A percentile compares a stretch with the other conserved stretches of the same genome.
These are phyloP conservation scores for Trichoderma koningiopsis DNA, from an alignment of 2,329 filamentous ascomycete species.

Conservation along the genomic window DNA sequence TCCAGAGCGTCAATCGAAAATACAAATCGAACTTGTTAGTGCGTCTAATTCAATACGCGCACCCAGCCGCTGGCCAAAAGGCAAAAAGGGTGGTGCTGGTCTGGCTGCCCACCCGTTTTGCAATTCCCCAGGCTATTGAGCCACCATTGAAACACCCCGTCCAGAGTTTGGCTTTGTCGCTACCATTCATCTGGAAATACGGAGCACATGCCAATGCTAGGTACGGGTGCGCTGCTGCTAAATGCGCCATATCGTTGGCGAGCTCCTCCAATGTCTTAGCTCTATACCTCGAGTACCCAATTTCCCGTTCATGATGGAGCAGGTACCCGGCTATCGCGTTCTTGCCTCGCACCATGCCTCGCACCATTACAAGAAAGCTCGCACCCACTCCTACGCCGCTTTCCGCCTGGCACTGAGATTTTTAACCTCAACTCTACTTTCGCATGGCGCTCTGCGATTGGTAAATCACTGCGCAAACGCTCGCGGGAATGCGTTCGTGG, in stretches of 20 bases:
- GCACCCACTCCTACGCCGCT: background rate
- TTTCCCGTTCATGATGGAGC: background rate
- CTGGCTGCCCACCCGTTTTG: background rate
- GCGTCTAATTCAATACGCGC: background rate
- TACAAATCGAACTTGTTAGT: background rate
- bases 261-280: background rate
- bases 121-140: background rate
- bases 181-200: slow-evolving; percentile 16
- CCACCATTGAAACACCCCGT: background rate
- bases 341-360: slow-evolving; percentile 2
- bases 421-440: background rate
- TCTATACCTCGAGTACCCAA: background rate
- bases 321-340: slow-evolving; percentile 24
- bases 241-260: background rate
- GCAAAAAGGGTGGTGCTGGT: background rate
- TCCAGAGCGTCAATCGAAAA: background rate
- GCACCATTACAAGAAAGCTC: background rate
- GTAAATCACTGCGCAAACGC: background rate
- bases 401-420: background rate
- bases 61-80: background rate
- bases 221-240: background rate
- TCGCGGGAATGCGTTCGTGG: background rate
- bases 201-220: background rate
- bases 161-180: background rate
- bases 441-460: background rate